Base-by-base conservation (phyloP, 352 stramenopile genomes). In the Globisporangium spiculum region DNA sequence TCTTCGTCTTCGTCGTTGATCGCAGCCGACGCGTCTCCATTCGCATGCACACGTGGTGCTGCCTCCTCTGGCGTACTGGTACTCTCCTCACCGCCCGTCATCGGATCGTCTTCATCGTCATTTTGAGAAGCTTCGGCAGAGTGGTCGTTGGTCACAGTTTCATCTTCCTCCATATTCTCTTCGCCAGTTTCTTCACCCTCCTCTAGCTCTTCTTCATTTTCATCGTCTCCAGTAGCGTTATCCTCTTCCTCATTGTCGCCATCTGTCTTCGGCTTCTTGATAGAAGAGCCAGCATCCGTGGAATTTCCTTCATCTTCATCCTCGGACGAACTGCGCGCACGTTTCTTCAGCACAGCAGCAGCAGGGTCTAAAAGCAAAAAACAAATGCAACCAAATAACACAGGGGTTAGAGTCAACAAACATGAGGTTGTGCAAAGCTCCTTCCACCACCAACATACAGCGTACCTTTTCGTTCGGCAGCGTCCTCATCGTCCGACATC, bases 311-410 rank as follows among this genome's bases (percentile, higher is more conserved):
- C 56, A 32, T 73, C 60, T 18, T 70, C 73, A 30, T 80, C 76
- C 8, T 80, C 72, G 6, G 75, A 81, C 22, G 69, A 62, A 54
- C 54, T 52, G 22, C 74, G 83, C 6, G 44, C 59, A 38, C 83
- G 79, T 65, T 89, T 90, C 68, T 88, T 90, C 59, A 92, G 38
- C 34, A 89, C 69, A 10, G 79, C 79, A 18, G 38, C 52, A n/a
- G 27, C 59, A 12, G 63, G 30, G 52, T 36, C 16, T 52, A 22
- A 22, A 10, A 22, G 44, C 18, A 6, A 52, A 52, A 10, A 22
- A 52, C 44, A 52, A 22, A 52, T 20, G 9, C 5, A 52, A 22
- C 20, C 44, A 22, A 50, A 50, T n/a, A 8, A 52, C n/a, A 52
- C 18, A n/a, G 16, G 4, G 44, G 18, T 52, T 22, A 52, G 6